Percentiles rank a stretch among this genome's conserved stretches.
phyloP scores from a whole-genome alignment of 805 yeast species.

The Maudiozyma pseudohumilis region DNA sequence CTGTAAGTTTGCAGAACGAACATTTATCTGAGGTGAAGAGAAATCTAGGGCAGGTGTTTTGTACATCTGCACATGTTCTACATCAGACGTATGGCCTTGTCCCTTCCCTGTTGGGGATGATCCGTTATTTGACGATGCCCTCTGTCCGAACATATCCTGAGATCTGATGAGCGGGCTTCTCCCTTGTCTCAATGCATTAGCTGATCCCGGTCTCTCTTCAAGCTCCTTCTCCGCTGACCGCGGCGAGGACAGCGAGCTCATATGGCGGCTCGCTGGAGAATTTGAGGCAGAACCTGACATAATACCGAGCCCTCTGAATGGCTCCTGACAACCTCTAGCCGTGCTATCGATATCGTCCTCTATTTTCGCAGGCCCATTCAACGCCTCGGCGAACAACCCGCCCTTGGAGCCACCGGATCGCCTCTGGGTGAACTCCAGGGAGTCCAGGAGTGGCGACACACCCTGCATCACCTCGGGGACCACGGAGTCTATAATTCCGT shows the following conservation, averaged over 20 bases:
- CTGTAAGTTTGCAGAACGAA: background rate
- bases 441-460: background rate
- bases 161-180: too few relatives aligned
- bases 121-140: too few relatives aligned
- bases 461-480: background rate
- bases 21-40: too few relatives aligned
- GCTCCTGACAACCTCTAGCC: background rate
- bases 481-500: constrained; percentile 1
- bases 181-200: too few relatives aligned
- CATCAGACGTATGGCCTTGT: background rate
- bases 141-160: too few relatives aligned
- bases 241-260: too few relatives aligned
- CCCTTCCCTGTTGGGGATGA: too few relatives aligned
- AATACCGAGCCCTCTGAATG: too few relatives aligned
- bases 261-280: too few relatives aligned
- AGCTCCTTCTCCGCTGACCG: too few relatives aligned
- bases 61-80: background rate
- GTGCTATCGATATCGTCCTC: background rate
- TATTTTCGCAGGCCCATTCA: background rate
- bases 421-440: background rate
- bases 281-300: too few relatives aligned
- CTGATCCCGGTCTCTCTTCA: too few relatives aligned
- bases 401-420: background rate
- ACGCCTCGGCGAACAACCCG: background rate
- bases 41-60: constrained; percentile 1